Evolutionary conservation across 441 rosid genomes (phyloP).

Genomic region (Populus hybrid): DNA sequence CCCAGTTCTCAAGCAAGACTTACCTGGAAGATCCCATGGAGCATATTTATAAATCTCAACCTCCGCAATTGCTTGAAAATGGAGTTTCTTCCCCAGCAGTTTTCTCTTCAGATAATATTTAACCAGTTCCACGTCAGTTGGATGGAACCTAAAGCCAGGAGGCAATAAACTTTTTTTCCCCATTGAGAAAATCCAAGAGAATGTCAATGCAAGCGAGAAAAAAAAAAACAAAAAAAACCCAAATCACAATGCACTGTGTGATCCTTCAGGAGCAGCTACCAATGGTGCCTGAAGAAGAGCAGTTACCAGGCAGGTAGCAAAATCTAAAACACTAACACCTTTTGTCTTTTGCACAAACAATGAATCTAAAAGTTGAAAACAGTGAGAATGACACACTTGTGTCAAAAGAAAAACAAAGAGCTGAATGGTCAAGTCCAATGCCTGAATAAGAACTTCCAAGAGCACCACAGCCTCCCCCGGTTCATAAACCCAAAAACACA

Average conservation of each 20-base stretch:
- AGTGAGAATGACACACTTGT: neutral
- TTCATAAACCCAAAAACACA: constrained; percentile 58
- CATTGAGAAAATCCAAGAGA: constrained; percentile 18
- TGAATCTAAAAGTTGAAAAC: neutral
- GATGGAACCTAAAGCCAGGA: constrained; percentile 93
- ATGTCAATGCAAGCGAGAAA: neutral
- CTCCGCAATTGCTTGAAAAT: constrained; percentile 48
- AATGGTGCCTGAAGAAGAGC: neutral
- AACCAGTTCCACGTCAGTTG: constrained; percentile 66
- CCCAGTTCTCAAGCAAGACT: constrained; percentile 34
- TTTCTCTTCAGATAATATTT: constrained; percentile 62
- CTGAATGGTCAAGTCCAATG: constrained; percentile 66
- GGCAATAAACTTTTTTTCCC: constrained; percentile 29
- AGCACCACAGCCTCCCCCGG: constrained; percentile 63
- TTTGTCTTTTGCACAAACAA: neutral
- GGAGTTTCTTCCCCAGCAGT: constrained; percentile 49
- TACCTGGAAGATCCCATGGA: constrained; percentile 52
- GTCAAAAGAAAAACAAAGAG: neutral
- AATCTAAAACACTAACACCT: neutral
- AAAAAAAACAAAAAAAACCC: neutral
- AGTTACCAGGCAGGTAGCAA: neutral
- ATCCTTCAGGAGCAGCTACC: neutral
- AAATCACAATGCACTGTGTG: neutral
- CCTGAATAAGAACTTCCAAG: constrained; percentile 48
- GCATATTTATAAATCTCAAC: constrained; percentile 54